Evolutionary conservation across 139 green algal genomes (phyloP), one percentile per base, ranked within the genome.

Genomic region (Volvox africanus): DNA sequence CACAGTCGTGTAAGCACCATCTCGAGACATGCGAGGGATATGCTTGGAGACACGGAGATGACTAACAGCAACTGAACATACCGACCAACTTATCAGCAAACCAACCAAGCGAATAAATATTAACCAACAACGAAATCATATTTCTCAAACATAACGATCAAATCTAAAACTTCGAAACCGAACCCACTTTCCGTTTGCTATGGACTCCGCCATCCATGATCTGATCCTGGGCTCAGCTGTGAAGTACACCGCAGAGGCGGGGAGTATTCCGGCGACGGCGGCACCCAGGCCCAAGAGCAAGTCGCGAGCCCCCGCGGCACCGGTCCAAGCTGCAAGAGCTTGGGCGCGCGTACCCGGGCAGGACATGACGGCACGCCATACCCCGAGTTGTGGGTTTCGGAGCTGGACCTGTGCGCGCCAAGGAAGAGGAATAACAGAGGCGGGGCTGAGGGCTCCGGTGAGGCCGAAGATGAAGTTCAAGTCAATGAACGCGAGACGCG

Each of bases 211-310:
- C 79, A 95, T 36, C 75, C 37, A 82, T 0, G 20, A 33, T 62
- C 95, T 95, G 81, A 82, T 92, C 26, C 37, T 85, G 76, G 96
- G 94, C 81, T 97, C 96, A 0, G 92, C 91, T 26, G 92, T 62
- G 89, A 97, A 97, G 93, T 97, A 98, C 17, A 97, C 1, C 0
- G 95, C 33, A 0, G 94, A 93, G 17, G 95, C 92, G 9, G 96
- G 95, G 1, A 97, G 88, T 44, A 94, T 96, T 37, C 95, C 95
- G 24, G 96, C 32, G 28, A 97, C 50, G 0, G 92, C 92, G 14
- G 92, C 94, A 21, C 80, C 89, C 13, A 97, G 69, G 32, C 96
- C 96, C 61, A 95, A 78, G 88, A 96, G 97, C 28, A 97, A 21
- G 85, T 97, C 95, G 6, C 91, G 79, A n/a, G 35, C 26, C 26